These are phyloP conservation scores for Mortierella claussenii DNA, from an alignment of 192 early-diverging fungal genomes.

Conservation along the genomic window DNA sequence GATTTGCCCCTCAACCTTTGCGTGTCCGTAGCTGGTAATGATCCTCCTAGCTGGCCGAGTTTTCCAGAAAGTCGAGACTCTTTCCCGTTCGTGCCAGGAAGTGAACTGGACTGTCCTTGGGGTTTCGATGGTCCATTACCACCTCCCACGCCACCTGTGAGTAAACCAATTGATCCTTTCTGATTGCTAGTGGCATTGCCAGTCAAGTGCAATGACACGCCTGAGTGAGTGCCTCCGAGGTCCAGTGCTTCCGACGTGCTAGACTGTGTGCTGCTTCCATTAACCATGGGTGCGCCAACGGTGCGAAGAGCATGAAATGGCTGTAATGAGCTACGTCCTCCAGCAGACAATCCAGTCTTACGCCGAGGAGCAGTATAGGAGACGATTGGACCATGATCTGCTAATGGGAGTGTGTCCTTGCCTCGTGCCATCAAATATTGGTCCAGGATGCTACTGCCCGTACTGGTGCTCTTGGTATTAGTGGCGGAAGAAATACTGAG, in stretches of 20 bases:
- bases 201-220: too few relatives aligned
- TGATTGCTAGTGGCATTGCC: background rate
- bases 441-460: background rate
- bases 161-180: background rate
- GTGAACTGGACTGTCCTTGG: conserved; percentile 8
- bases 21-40: background rate
- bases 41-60: conserved; percentile 8
- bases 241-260: background rate
- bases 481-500: background rate
- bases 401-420: background rate
- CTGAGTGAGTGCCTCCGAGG: background rate
- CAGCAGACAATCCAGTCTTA: conserved; percentile 26
- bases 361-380: conserved; percentile 22
- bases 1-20: conserved; percentile 18
- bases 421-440: conserved; percentile 2
- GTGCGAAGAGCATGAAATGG: conserved; percentile 4
- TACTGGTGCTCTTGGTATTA: background rate
- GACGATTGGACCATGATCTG: background rate
- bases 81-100: conserved; percentile 5
- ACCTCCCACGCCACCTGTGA: background rate
- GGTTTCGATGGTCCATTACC: background rate
- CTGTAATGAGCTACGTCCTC: conserved; percentile 32
- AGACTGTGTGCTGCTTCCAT: background rate
- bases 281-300: background rate
- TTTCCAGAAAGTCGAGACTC: conserved; percentile 33